Evolutionary conservation across 192 early-diverging fungal species (phyloP).

Genomic region (Mortierella alpina): DNA sequence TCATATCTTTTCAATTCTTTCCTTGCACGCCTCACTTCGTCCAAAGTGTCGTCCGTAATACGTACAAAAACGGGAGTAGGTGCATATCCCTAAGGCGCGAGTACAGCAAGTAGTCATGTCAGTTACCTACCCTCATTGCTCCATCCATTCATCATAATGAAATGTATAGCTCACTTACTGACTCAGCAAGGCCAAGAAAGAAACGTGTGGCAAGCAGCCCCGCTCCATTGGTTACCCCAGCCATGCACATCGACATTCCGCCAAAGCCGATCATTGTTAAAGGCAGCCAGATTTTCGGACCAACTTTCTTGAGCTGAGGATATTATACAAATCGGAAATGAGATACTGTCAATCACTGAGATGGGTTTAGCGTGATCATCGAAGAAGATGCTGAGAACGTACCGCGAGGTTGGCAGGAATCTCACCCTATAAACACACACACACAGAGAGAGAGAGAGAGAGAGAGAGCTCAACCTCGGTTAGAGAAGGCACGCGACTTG

Average conservation of each 20-base stretch:
- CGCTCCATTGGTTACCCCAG: slow-evolving; percentile 42
- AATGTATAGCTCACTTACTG: neutral
- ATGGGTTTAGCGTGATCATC: neutral
- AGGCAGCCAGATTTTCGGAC: slow-evolving; percentile 62
- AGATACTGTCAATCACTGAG: neutral
- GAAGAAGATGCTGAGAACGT: neutral
- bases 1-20: no score
- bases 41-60: no score
- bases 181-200: slow-evolving; percentile 27
- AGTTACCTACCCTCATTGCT: neutral
- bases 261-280: slow-evolving; percentile 63
- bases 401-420: slow-evolving; percentile 11
- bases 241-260: slow-evolving; percentile 54
- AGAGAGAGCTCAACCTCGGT: no score
- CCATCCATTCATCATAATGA: neutral
- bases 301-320: slow-evolving; percentile 62
- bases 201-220: slow-evolving; percentile 56
- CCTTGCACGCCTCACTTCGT: no score
- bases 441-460: no score
- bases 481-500: no score
- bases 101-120: neutral
- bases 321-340: slow-evolving; percentile 43
- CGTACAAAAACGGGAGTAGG: slow-evolving; percentile 11
- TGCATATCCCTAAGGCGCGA: slow-evolving; percentile 11
- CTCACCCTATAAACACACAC: neutral